Evolutionary conservation across 176 grass and related monocot genomes (phyloP).

Genomic region (Triticum monococcum): DNA sequence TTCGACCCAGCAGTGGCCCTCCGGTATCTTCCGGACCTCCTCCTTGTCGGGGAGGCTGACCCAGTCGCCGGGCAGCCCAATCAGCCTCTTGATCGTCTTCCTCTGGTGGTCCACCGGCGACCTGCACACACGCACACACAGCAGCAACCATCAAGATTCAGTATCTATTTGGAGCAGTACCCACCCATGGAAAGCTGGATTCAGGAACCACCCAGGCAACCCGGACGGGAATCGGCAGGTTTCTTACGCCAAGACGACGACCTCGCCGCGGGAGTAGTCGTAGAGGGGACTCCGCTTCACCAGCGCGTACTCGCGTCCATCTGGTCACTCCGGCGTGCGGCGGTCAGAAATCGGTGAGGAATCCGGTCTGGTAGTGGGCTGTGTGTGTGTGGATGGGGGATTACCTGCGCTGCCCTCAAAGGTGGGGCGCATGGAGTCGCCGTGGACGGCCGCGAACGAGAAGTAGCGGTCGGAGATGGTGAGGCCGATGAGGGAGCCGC

Average conservation of each 20-base stretch:
- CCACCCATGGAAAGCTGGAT: too few species aligned
- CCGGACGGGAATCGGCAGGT: neutral
- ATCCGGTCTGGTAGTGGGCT: too few species aligned
- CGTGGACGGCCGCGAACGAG: constrained; percentile 28
- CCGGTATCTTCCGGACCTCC: constrained; percentile 40
- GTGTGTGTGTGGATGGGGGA: too few species aligned
- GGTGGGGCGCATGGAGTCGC: constrained; percentile 76
- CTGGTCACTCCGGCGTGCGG: neutral
- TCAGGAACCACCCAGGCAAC: too few species aligned
- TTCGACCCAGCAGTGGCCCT: constrained; percentile 86
- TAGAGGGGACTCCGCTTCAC: constrained; percentile 53
- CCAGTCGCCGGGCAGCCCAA: constrained; percentile 71
- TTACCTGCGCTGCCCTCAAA: constrained; percentile 25
- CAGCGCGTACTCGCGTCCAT: constrained; percentile 18
- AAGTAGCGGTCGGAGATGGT: constrained; percentile 57
- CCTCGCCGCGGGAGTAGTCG: constrained; percentile 60
- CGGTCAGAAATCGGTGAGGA: neutral
- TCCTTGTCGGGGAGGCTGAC: constrained; percentile 56
- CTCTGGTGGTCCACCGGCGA: constrained; percentile 40
- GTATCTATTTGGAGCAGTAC: too few species aligned
- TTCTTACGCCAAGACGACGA: constrained; percentile 61
- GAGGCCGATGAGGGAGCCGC: constrained; percentile 25
- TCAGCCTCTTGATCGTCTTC: constrained; percentile 44
- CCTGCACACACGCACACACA: neutral
- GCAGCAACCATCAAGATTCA: neutral